Conservation (phyloP, 371 early-diverging fungal species). For the Saksenaea vasiformis region DNA sequence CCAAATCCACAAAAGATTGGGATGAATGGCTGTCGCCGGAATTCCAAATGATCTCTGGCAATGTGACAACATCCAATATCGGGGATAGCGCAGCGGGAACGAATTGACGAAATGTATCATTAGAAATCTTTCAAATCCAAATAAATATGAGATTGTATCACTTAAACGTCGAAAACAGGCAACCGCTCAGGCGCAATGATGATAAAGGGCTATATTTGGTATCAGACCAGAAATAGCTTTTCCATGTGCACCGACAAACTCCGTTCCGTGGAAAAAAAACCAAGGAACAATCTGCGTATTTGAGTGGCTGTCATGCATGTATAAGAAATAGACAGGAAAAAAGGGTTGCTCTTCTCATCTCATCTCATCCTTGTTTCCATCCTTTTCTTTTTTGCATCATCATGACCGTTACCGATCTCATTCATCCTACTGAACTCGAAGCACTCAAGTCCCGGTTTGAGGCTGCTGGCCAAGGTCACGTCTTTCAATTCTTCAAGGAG, state of each 20-base stretch:
- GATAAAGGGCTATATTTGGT: not conserved
- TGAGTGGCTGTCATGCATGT: slow-evolving; percentile 8
- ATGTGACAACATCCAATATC: slow-evolving; percentile 3
- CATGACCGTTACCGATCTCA: slow-evolving; percentile 12
- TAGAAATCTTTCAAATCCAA: not conserved
- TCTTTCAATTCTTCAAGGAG: slow-evolving; percentile 79
- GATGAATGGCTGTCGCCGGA: slow-evolving; percentile 15
- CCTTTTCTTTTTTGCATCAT: not conserved
- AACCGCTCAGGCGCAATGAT: not conserved
- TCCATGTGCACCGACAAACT: slow-evolving; percentile 4
- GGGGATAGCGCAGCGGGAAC: not conserved
- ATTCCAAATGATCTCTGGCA: slow-evolving; percentile 10
- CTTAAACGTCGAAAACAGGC: not conserved
- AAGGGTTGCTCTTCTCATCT: slow-evolving; percentile 3
- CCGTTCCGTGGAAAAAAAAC: slow-evolving; percentile 12
- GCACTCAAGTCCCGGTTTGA: slow-evolving; percentile 65
- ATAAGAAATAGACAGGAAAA: slow-evolving; percentile 12
- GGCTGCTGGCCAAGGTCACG: slow-evolving; percentile 87
- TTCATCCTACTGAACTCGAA: slow-evolving; percentile 32
- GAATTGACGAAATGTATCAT: not conserved
- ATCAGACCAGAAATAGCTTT: not conserved
- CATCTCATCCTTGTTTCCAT: not conserved
- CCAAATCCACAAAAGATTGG: slow-evolving; percentile 8
- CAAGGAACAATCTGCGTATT: not conserved
- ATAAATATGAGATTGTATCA: not conserved